Percentiles rank a stretch among this genome's conserved stretches.
These are phyloP conservation scores for Stagonosporopsis vannaccii DNA, from an alignment of 2,329 filamentous ascomycete genomes.

Conservation along the genomic window DNA sequence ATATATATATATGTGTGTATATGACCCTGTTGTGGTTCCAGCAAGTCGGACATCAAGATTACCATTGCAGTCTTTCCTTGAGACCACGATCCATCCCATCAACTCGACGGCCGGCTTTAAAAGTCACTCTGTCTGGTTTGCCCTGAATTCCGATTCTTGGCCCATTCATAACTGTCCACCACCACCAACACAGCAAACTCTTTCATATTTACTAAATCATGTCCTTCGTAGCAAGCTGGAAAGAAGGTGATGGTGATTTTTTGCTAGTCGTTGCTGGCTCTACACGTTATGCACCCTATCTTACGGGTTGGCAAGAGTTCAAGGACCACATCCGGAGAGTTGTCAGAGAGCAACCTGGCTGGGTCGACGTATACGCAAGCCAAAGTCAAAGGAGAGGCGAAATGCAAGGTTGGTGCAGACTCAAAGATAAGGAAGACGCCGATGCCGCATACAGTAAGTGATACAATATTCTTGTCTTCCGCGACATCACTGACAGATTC, in stretches of 20 bases:
- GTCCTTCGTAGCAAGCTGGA: slow-evolving; percentile 23
- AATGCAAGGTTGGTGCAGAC: slow-evolving; percentile 46
- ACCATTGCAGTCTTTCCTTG: background rate
- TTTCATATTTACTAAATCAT: background rate
- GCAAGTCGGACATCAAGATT: background rate
- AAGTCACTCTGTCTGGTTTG: background rate
- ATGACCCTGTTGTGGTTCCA: slow-evolving; percentile 3
- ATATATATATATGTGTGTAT: slow-evolving; percentile 9
- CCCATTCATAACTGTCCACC: background rate
- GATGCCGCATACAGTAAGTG: slow-evolving; percentile 43
- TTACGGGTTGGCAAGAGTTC: slow-evolving; percentile 47
- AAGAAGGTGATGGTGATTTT: slow-evolving; percentile 37
- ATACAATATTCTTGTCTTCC: background rate
- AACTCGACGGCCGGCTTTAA: background rate
- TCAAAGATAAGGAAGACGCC: slow-evolving; percentile 46
- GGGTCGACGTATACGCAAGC: slow-evolving; percentile 44
- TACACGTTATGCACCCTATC: slow-evolving; percentile 35
- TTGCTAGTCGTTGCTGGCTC: slow-evolving; percentile 40
- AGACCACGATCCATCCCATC: background rate
- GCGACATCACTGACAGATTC: background rate
- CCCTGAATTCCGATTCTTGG: background rate
- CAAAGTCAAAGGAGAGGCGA: slow-evolving; percentile 37
- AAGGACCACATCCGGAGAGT: slow-evolving; percentile 47
- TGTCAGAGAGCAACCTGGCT: slow-evolving; percentile 47
- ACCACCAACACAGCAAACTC: background rate